Evolutionary conservation across 1,139 yeast genomes (phyloP).

Genomic region (Suhomyces ambrosiae): DNA sequence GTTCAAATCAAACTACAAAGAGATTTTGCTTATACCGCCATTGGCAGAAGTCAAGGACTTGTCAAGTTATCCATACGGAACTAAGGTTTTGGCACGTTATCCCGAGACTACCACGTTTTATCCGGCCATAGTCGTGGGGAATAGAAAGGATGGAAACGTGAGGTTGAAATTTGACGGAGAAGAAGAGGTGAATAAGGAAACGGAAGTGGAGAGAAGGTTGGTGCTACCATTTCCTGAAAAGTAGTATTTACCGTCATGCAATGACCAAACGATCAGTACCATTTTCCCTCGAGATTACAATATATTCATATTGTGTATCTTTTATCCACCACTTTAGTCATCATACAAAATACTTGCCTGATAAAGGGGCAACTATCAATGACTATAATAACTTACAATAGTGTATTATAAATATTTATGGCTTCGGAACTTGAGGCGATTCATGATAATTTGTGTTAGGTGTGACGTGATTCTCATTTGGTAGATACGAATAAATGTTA

Average conservation of each 20-base stretch:
- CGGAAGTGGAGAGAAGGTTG: conserved; percentile 83
- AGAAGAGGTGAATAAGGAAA: conserved; percentile 94
- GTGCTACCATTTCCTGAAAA: conserved; percentile 74
- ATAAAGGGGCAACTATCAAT: too few relatives aligned
- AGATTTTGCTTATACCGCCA: conserved; percentile 74
- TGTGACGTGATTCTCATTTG: too few relatives aligned
- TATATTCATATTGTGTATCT: too few relatives aligned
- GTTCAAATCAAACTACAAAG: conserved; percentile 80
- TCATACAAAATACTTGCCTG: too few relatives aligned
- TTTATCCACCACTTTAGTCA: not conserved
- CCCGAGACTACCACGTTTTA: conserved; percentile 98
- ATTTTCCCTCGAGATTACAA: not conserved
- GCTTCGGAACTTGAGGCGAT: too few relatives aligned
- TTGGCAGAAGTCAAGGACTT: conserved; percentile 42
- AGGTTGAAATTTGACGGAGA: conserved; percentile 91
- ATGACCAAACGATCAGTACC: not conserved
- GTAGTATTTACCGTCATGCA: conserved; percentile 13
- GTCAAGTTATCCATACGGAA: conserved; percentile 68
- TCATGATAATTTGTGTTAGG: too few relatives aligned
- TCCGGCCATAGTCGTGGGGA: conserved; percentile 87
- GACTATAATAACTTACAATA: too few relatives aligned
- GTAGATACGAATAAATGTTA: too few relatives aligned
- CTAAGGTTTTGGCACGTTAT: conserved; percentile 87
- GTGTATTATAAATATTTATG: too few relatives aligned
- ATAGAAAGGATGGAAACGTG: conserved; percentile 74